phyloP scores from a whole-genome alignment of 2,329 filamentous ascomycete genomes.

The Hyphodiscus sp. region DNA sequence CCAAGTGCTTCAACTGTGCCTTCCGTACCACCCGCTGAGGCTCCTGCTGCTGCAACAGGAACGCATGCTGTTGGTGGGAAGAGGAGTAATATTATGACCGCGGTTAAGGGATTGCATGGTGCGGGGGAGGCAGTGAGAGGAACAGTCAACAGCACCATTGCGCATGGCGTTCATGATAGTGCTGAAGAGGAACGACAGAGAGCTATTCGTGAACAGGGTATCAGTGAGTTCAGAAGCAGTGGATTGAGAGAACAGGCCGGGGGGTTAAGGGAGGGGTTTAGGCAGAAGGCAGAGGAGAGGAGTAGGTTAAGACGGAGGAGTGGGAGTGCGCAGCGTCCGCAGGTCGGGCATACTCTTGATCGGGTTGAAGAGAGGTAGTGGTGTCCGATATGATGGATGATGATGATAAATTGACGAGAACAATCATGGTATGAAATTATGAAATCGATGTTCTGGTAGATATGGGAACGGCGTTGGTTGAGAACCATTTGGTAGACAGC shows the following conservation, averaged over 20 bases:
- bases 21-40: too few species aligned
- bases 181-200: slow-evolving; percentile 21
- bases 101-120: slow-evolving; percentile 19
- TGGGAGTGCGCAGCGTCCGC: neutral
- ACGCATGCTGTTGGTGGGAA: neutral
- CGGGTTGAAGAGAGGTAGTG: neutral
- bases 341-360: neutral
- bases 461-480: neutral
- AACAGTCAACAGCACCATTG: slow-evolving; percentile 17
- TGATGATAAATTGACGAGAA: neutral
- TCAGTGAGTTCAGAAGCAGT: slow-evolving; percentile 18
- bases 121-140: slow-evolving; percentile 21
- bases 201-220: slow-evolving; percentile 16
- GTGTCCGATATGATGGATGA: neutral
- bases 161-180: slow-evolving; percentile 13
- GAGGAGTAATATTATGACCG: slow-evolving; percentile 4
- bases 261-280: slow-evolving; percentile 16
- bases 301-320: slow-evolving; percentile 12
- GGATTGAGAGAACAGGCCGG: slow-evolving; percentile 12
- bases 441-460: neutral
- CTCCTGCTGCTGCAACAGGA: too few species aligned
- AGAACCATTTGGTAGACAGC: neutral
- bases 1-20: neutral
- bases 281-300: slow-evolving; percentile 15
- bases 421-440: neutral